These are phyloP conservation scores for Schwanniomyces sp. DNA, from an alignment of 805 yeast genomes.

Conservation along the genomic window DNA sequence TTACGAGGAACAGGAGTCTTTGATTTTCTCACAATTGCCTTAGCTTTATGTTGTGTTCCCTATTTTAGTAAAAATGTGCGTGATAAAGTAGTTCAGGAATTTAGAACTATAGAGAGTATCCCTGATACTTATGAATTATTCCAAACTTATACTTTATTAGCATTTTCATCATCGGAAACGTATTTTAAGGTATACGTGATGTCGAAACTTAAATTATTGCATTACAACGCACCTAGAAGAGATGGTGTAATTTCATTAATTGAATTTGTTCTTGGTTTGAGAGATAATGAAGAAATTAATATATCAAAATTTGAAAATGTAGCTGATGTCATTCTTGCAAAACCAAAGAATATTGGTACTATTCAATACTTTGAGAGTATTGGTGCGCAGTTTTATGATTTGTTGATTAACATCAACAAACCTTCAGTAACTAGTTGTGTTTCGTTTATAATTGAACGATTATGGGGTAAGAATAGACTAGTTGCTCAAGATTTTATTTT, in stretches of 20 bases:
- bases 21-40: constrained; percentile 52
- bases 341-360: constrained; percentile 54
- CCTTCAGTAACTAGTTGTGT: constrained; percentile 60
- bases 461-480: constrained; percentile 49
- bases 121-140: constrained; percentile 71
- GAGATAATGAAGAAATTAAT: constrained; percentile 71
- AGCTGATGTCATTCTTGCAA: constrained; percentile 60
- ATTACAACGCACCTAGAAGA: constrained; percentile 46
- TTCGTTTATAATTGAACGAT: constrained; percentile 50
- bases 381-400: constrained; percentile 60
- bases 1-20: constrained; percentile 67
- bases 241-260: constrained; percentile 75
- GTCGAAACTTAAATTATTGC: constrained; percentile 51
- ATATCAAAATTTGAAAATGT: constrained; percentile 67
- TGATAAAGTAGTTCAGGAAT: constrained; percentile 9
- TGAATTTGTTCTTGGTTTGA: constrained; percentile 73
- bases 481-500: constrained; percentile 63
- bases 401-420: constrained; percentile 58
- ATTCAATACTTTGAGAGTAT: constrained; percentile 55
- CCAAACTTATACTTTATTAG: constrained; percentile 56
- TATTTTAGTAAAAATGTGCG: constrained; percentile 16
- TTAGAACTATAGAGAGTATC: constrained; percentile 33
- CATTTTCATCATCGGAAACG: constrained; percentile 48
- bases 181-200: constrained; percentile 50
- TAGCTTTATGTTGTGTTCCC: constrained; percentile 43